Base-by-base conservation (phyloP, 176 grass and related monocot genomes). In the Triticum timopheevii region DNA sequence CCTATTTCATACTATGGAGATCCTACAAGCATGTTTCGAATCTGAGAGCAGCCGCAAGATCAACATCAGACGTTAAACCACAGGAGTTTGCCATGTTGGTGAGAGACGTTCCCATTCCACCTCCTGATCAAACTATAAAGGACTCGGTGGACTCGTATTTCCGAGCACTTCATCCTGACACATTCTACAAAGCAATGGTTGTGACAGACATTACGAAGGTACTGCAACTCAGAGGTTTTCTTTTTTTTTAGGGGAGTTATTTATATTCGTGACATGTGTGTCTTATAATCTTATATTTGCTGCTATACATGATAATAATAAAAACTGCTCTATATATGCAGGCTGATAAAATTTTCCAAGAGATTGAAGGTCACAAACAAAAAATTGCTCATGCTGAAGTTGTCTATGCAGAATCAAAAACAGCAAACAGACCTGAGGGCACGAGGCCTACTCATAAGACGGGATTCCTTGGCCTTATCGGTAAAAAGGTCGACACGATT, bases 21-120 rank as follows among this genome's bases (percentile, higher is more conserved):
- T 84, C 93, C 67, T 98, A 98, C 91, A 96, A 84, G 68, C 97
- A 91, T 83, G 97, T 98, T n/a, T 93, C 94, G 0, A 71, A 96
- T 83, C 62, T 98, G 77, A 88, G 97, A 80, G 97, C 92, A 10
- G 47, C 84, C 52, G 90, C 94, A 82, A 96, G 90, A 82, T 90
- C 92, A 39, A 90, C 72, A 23, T 44, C 76, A 38, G 88, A 84
- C 66, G 71, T 90, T 80, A 98, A 88, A 86, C 91, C 92, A 28
- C 91, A 98, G 89, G 81, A 95, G 82, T 94, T 95, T 77, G 66
- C 91, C 0, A 65, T 98, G 78, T 82, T 98, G 65, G 93, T 98
- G 54, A 90, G 93, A 86, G 93, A 98, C 49, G 8, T 98, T n/a
- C 96, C 96, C 19, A 24, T 67, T 19, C 13, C 80, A 0, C 23